Evolutionary conservation across 371 early-diverging fungal species (phyloP), one percentile per base, ranked within the genome.

Genomic region (Circinella minor): DNA sequence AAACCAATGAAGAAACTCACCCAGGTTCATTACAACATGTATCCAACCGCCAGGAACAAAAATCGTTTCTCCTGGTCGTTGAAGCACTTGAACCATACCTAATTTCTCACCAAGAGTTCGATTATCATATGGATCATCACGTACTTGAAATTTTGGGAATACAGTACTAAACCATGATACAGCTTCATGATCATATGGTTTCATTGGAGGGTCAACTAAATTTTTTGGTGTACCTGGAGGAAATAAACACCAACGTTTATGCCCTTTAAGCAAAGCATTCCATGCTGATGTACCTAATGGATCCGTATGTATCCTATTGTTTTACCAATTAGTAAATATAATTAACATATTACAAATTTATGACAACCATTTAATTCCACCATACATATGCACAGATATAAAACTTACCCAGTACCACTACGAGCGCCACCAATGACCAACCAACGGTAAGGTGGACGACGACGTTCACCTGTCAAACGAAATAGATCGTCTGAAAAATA

Each of bases 31-130:
- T 10, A 95, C 95, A 10, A 93, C 90, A 74, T 94, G 95, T 2
- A 85, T 77, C 95, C 95, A 94, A 0, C 93, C 95, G 43, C 93
- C 92, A 27, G 95, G 95, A 0, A 95, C 94, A 80, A 91, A 95
- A 49, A 95, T 91, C 10, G 90, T 92, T 77, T 94, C 93, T 0
- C 93, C 93, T 3, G 93, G 93, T 20, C 83, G 75, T 68, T 95
- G 95, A 46, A 92, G 66, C 7, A 91, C 88, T 63, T 95, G 88
- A 3, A 93, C 76, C 90, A 93, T 91, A 0, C 91, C 92, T 54
- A 86, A 80, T 66, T 82, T 71, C 63, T 91, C 84, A 18, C 86
- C 89, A 17, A 87, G 65, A 3, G 85, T 84, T 46, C 67, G 70
- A 10, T 69, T 51, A 34, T 71, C 72, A 47, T 68, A 78, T 0